Evolutionary conservation across 2,329 filamentous ascomycete species (phyloP).

Genomic region (Volutella citrinella): DNA sequence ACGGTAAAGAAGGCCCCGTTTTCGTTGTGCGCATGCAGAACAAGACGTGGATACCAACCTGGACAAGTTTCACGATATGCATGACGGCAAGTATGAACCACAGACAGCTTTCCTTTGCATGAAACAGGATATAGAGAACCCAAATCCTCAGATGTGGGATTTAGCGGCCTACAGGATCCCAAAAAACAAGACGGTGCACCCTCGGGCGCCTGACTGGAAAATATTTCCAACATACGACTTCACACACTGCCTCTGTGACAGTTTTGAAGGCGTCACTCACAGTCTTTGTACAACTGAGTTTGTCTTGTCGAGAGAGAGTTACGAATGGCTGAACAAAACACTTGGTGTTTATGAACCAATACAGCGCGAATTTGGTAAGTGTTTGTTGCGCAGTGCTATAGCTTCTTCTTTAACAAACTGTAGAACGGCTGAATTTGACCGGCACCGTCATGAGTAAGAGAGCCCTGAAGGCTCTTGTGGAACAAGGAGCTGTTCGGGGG

Average conservation of each 20-base stretch:
- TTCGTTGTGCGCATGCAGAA: constrained; percentile 76
- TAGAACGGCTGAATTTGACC: constrained; percentile 59
- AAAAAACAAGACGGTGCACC: constrained; percentile 66
- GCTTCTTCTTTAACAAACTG: background rate
- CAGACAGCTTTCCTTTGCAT: constrained; percentile 83
- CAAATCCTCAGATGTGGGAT: constrained; percentile 97
- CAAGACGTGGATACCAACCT: constrained; percentile 74
- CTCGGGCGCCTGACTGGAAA: constrained; percentile 82
- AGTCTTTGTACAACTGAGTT: constrained; percentile 94
- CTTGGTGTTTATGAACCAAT: constrained; percentile 86
- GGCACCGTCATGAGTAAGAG: constrained; percentile 88
- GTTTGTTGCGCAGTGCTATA: too few species aligned
- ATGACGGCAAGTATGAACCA: constrained; percentile 84
- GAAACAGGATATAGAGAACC: constrained; percentile 82
- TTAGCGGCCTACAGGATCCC: constrained; percentile 85
- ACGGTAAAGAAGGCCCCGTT: constrained; percentile 64
- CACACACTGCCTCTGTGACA: constrained; percentile 86
- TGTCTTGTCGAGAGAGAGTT: constrained; percentile 77
- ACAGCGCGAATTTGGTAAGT: constrained; percentile 74
- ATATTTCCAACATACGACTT: constrained; percentile 97
- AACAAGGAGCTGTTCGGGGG: constrained; percentile 72
- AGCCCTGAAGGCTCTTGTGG: constrained; percentile 75
- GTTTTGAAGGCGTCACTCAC: constrained; percentile 88
- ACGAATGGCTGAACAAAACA: constrained; percentile 83
- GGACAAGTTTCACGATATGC: constrained; percentile 83